These are phyloP conservation scores for Emergomyces pasteurianus DNA, from an alignment of 2,329 filamentous ascomycete genomes.

Conservation along the genomic window DNA sequence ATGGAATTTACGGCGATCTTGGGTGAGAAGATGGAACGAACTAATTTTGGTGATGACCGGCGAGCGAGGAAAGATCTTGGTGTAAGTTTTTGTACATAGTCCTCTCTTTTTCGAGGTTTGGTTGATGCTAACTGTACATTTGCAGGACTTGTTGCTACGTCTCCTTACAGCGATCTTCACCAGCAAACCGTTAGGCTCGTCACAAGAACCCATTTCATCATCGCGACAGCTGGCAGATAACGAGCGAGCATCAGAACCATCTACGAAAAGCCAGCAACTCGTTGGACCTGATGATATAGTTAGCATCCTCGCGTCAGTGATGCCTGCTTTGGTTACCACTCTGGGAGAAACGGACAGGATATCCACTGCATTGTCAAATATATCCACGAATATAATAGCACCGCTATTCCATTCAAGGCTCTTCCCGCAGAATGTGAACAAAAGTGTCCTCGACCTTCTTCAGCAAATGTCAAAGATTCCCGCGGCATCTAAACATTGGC, in stretches of 20 bases:
- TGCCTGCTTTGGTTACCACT: slow-evolving; percentile 70
- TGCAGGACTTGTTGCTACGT: slow-evolving; percentile 73
- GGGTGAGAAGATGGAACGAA: slow-evolving; percentile 94
- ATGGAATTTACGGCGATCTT: slow-evolving; percentile 82
- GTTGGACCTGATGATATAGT: slow-evolving; percentile 62
- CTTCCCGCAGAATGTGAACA: slow-evolving; percentile 75
- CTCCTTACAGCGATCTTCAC: slow-evolving; percentile 91
- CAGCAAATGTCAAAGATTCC: slow-evolving; percentile 65
- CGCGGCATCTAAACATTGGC: slow-evolving; percentile 79
- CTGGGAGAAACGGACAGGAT: slow-evolving; percentile 79
- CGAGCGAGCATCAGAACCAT: slow-evolving; percentile 10
- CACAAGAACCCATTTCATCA: slow-evolving; percentile 40
- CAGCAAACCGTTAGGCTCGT: slow-evolving; percentile 64
- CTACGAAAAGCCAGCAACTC: slow-evolving; percentile 18
- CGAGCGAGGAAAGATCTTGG: slow-evolving; percentile 85
- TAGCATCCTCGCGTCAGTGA: slow-evolving; percentile 63
- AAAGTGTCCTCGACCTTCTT: slow-evolving; percentile 58
- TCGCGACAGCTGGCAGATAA: neutral
- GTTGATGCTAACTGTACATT: slow-evolving; percentile 13
- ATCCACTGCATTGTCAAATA: slow-evolving; percentile 60
- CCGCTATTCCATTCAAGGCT: slow-evolving; percentile 71
- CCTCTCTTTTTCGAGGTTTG: neutral
- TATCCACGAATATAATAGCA: slow-evolving; percentile 71
- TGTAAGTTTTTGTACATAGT: slow-evolving; percentile 40
- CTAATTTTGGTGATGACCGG: slow-evolving; percentile 87